Conservation (phyloP, 345 rosid genomes). For the Populus nigra region DNA sequence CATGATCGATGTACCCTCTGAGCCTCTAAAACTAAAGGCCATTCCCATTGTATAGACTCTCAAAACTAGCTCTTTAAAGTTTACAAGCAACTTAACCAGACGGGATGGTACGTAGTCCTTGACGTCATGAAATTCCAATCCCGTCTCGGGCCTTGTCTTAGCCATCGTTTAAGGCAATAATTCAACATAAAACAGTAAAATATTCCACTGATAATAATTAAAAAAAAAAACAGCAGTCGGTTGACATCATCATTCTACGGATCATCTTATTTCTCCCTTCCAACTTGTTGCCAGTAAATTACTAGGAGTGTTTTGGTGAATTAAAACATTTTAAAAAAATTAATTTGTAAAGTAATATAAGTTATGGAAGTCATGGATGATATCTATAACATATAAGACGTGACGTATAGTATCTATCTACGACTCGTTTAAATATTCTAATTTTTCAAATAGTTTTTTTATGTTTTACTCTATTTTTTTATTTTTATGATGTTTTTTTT, state of each 20-base stretch:
- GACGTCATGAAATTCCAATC: background rate
- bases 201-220: background rate
- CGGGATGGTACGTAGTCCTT: background rate
- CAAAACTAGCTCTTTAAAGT: background rate
- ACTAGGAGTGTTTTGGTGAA: no score
- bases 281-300: background rate
- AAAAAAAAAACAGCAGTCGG: background rate
- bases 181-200: background rate
- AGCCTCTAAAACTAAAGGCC: background rate
- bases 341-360: no score
- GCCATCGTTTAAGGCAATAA: background rate
- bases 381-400: no score
- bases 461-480: no score
- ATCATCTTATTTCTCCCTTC: background rate
- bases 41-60: background rate
- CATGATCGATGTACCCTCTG: background rate
- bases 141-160: background rate
- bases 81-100: background rate
- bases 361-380: no score
- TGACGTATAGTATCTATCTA: no score
- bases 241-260: background rate
- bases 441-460: no score
- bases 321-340: no score
- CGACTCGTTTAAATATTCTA: no score
- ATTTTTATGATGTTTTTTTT: no score